Evolutionary conservation across 495 filamentous ascomycete genomes (phyloP), one percentile per base, ranked within the genome.

Genomic region (Darksidea phi): DNA sequence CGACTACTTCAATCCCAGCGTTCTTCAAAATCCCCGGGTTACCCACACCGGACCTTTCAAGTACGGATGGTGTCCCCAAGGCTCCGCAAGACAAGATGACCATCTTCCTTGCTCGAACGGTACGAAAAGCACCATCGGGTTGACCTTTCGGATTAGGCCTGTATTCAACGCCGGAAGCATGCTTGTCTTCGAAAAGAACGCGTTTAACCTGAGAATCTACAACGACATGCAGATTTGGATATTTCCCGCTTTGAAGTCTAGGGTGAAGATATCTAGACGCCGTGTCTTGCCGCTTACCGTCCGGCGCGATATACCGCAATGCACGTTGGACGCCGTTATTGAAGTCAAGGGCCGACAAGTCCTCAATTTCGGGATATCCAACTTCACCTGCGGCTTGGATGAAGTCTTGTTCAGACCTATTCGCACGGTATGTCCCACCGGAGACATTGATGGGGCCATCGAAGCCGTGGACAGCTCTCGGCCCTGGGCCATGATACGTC

Each of bases 401-500:
- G 59, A 80, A 72, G 21, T 78, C 75, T 1, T 78, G 21, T 37
- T 64, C 54, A 13, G 70, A 56, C 23, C 46, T 34, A 10, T 50
- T 61, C 18, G 47, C 46, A 11, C 28, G 23, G 48, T 72, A 73
- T 2, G 67, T 66, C 13, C 80, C 79, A 17, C 72, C 63, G 0
- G 76, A 78, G 41, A 84, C 70, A n/a, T 76, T 69, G 24, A 84
- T 70, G 1, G 80, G 80, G 0, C 82, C 82, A 10, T 68, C 60
- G 46, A 69, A 72, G 26, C 82, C 81, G 59, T 85, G 82, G 36
- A 71, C 62, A 1, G 71, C 47, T 15, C 70, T 64, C 2, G 75
- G 67, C 7, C 69, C 72, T n/a, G 70, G 67, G 7, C 74, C 76
- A 51, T 79, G 74, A 59, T 77, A 81, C 0, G 75, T 80, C 63